A percentile compares a stretch with the other conserved stretches of the same genome.
Evolutionary conservation across 2,329 filamentous ascomycete genomes (phyloP).

Genomic region (Gaeumannomyces sp.): DNA sequence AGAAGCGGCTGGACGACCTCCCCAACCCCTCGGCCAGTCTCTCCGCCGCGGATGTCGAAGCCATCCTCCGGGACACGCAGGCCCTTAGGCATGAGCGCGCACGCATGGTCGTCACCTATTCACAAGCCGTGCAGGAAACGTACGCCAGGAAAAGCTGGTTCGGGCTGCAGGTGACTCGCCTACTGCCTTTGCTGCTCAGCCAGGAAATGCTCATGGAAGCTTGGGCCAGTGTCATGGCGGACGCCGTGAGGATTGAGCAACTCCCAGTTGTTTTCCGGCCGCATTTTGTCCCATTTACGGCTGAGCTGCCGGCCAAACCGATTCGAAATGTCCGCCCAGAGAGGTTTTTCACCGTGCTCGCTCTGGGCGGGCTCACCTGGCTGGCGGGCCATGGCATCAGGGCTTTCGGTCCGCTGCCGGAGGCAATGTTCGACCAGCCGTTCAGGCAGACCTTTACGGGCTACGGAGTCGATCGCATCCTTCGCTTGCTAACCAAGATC

Average conservation of each 20-base stretch:
- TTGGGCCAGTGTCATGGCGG: rapidly evolving
- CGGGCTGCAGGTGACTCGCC: neutral
- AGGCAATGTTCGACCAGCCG: constrained; percentile 3
- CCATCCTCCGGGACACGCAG: neutral
- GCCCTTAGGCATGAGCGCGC: neutral
- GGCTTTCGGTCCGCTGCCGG: neutral
- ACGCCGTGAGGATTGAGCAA: neutral
- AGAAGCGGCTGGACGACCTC: constrained; percentile 7
- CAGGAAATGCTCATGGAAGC: neutral
- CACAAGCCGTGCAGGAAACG: neutral
- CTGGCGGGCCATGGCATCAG: neutral
- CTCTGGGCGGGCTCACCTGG: neutral
- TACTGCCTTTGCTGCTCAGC: neutral
- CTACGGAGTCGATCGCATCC: neutral
- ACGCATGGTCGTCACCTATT: neutral
- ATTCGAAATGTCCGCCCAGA: neutral
- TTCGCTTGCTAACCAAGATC: neutral
- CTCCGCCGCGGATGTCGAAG: neutral
- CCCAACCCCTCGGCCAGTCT: neutral
- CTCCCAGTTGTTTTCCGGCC: constrained; percentile 7
- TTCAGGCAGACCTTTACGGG: neutral
- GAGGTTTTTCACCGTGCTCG: neutral
- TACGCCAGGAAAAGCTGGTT: neutral
- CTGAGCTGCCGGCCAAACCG: constrained; percentile 13
- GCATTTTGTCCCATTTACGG: constrained; percentile 12